Evolutionary conservation across 371 early-diverging fungal genomes (phyloP), one percentile per base, ranked within the genome.

Genomic region (Apophysomyces elegans): DNA sequence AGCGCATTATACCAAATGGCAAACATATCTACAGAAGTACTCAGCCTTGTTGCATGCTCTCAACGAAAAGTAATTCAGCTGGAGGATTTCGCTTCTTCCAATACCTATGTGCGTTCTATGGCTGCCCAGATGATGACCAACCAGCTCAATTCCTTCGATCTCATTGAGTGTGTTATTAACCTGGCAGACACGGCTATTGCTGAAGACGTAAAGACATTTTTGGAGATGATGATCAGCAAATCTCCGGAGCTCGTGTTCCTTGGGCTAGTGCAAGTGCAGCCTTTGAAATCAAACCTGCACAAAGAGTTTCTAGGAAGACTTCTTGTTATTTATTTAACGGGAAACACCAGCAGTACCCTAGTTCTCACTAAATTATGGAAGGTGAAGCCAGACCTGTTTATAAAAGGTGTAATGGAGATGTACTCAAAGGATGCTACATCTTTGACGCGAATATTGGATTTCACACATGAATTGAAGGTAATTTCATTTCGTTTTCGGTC

Each of bases 381-480:
- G 66, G 66, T 89, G 5, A 86, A 89, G 35, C 86, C 84, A 5
- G 75, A 78, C 0, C 69, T 92, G 16, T 77, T 93, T 21, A 74
- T 89, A 1, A 83, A 86, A 50, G 89, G 88, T 9, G 79, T 94
- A 2, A 65, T 92, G 37, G 93, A 91, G 50, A 59, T 95, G 61
- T 92, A 95, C 74, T 75, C 78, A 9, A 87, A 90, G 64, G 94
- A 95, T 64, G 86, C 89, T 13, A 80, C 90, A 1, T 75, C 84
- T 1, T 71, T 96, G 3, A 82, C 90, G 5, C 86, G 95, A 11
- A 90, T 95, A 21, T 72, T 95, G 47, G 95, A 93, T 67, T 85
- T 94, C 58, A 84, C 90, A 4, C 94, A 95, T 63, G 95, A 95
- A 58, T 73, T 95, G 59, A 91, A 90, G 84, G 92, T 91, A 83